phyloP scores from a whole-genome alignment of 345 rosid species.

The Acer negundo region DNA sequence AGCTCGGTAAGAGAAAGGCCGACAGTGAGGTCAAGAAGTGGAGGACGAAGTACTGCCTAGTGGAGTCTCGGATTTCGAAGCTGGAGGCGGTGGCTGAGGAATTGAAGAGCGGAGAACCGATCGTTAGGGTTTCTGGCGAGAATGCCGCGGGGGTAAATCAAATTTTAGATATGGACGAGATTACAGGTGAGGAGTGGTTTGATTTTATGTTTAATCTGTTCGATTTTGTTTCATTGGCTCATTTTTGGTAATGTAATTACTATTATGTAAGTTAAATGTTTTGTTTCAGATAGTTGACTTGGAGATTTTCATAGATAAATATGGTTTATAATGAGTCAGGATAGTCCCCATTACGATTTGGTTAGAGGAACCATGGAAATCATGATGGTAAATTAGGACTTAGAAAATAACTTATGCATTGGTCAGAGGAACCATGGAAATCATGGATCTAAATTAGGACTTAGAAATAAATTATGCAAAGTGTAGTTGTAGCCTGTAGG shows the following conservation, averaged over 20 bases:
- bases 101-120: not conserved
- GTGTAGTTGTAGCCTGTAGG: too few species aligned
- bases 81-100: conserved; percentile 19
- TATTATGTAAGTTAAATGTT: too few species aligned
- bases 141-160: not conserved
- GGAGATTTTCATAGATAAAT: too few species aligned
- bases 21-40: conserved; percentile 15
- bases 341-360: too few species aligned
- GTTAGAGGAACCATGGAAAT: too few species aligned
- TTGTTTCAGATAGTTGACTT: too few species aligned
- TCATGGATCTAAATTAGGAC: not conserved
- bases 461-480: not conserved
- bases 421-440: too few species aligned
- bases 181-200: not conserved
- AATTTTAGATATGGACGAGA: not conserved
- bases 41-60: conserved; percentile 19
- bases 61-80: conserved; percentile 20
- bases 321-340: too few species aligned
- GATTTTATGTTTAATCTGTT: not conserved
- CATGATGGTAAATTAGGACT: not conserved
- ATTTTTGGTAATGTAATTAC: too few species aligned
- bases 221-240: not conserved
- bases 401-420: not conserved
- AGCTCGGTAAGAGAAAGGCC: conserved; percentile 4
- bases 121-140: conserved; percentile 12